These are phyloP conservation scores for Funneliformis geosporum DNA, from an alignment of 192 early-diverging fungal genomes.

Conservation along the genomic window DNA sequence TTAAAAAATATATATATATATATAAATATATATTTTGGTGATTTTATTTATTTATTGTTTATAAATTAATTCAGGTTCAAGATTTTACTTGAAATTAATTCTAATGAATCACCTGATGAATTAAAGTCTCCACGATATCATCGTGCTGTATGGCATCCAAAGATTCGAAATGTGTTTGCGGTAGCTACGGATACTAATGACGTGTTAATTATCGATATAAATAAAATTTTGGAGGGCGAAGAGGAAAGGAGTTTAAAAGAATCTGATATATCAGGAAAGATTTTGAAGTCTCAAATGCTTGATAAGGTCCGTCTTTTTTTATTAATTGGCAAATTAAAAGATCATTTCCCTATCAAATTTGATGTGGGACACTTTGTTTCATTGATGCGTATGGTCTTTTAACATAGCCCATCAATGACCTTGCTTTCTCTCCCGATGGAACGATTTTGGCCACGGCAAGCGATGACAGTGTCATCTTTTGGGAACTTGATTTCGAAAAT, in stretches of 20 bases:
- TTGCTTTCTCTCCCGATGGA: conserved; percentile 48
- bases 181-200: conserved; percentile 47
- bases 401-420: conserved; percentile 43
- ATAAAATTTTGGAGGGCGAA: conserved; percentile 31
- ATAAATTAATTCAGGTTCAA: conserved; percentile 18
- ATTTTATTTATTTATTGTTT: neutral
- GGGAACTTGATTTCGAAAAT: conserved; percentile 27
- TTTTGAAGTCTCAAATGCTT: conserved; percentile 38
- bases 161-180: conserved; percentile 40
- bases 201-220: conserved; percentile 38
- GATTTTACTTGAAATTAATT: conserved; percentile 39
- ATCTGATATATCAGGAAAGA: conserved; percentile 33
- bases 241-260: conserved; percentile 34
- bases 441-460: conserved; percentile 47
- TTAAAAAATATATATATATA: neutral
- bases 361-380: neutral
- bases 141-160: conserved; percentile 45
- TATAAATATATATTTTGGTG: neutral
- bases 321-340: neutral
- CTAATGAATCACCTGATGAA: conserved; percentile 26
- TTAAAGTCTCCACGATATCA: conserved; percentile 43
- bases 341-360: neutral
- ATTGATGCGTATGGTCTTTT: neutral
- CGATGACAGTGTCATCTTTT: conserved; percentile 43
- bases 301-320: conserved; percentile 38